These are phyloP conservation scores for Paulownia fortunei DNA, from an alignment of 257 asterid species.

Conservation along the genomic window DNA sequence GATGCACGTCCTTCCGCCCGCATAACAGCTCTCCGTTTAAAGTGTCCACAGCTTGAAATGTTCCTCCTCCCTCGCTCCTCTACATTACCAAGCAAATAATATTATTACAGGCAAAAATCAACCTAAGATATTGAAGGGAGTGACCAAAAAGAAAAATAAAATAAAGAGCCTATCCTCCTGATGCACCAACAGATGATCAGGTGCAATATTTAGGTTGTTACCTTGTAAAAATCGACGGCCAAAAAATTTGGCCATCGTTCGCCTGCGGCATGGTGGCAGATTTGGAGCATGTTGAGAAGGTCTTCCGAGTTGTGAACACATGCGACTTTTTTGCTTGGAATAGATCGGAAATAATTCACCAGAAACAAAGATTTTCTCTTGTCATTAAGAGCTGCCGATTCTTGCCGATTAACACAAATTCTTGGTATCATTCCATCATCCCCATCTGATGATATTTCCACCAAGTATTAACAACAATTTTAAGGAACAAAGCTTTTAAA, in stretches of 20 bases:
- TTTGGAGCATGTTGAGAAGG: conserved; percentile 51
- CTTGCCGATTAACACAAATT: conserved; percentile 55
- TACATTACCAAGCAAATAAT: conserved; percentile 17
- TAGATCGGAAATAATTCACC: conserved; percentile 61
- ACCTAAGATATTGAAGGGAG: not conserved
- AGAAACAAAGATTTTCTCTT: conserved; percentile 61
- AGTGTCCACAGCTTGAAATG: conserved; percentile 63
- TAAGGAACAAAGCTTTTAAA: not conserved
- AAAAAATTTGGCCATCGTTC: conserved; percentile 79
- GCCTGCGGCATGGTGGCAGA: conserved; percentile 64
- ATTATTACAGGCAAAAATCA: not conserved
- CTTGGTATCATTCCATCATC: conserved; percentile 62
- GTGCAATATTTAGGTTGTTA: not conserved
- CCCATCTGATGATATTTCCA: conserved; percentile 55
- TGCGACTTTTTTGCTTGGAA: conserved; percentile 47
- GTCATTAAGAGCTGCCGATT: conserved; percentile 63
- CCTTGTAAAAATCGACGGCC: conserved; percentile 85
- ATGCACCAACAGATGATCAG: no score
- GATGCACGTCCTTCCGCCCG: conserved; percentile 55
- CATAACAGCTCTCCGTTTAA: conserved; percentile 70
- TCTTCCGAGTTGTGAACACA: conserved; percentile 64
- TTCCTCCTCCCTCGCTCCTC: conserved; percentile 87
- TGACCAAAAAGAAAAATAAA: not conserved
- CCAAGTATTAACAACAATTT: not conserved
- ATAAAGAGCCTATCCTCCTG: no score